Evolutionary conservation across 495 filamentous ascomycete species (phyloP).

Genomic region (Lepidopterella palustris): DNA sequence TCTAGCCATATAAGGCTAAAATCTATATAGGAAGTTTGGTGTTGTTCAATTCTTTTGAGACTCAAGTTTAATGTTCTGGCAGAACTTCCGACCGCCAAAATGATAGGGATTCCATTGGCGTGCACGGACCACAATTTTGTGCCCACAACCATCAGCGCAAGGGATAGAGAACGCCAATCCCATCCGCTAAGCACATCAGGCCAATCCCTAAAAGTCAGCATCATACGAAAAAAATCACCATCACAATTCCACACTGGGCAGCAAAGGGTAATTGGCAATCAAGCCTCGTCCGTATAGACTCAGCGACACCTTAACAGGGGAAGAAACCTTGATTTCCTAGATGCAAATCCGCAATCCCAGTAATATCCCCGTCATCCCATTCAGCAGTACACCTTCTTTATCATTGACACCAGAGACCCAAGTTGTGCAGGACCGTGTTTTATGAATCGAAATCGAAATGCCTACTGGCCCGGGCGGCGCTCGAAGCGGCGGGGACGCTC

Average conservation of each 20-base stretch:
- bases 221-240: background rate
- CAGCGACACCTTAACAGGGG: constrained; percentile 79
- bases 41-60: too few relatives aligned
- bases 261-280: constrained; percentile 66
- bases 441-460: constrained; percentile 11
- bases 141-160: too few relatives aligned
- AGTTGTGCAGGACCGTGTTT: constrained; percentile 2
- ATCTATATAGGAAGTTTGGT: too few relatives aligned
- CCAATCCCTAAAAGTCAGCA: background rate
- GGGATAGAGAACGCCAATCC: too few relatives aligned
- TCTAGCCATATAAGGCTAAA: too few relatives aligned
- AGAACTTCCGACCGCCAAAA: too few relatives aligned
- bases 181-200: too few relatives aligned
- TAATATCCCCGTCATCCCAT: background rate
- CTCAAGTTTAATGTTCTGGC: too few relatives aligned
- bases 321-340: constrained; percentile 29
- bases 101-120: too few relatives aligned
- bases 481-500: constrained; percentile 70
- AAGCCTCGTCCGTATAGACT: constrained; percentile 77
- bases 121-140: background rate
- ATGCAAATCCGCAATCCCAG: background rate
- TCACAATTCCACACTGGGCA: background rate
- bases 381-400: constrained; percentile 12
- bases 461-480: constrained; percentile 43
- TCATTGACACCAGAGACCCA: constrained; percentile 5